Percentiles rank a stretch among this genome's conserved stretches.
Conservation (phyloP, 805 yeast genomes). For the Candida orba region DNA sequence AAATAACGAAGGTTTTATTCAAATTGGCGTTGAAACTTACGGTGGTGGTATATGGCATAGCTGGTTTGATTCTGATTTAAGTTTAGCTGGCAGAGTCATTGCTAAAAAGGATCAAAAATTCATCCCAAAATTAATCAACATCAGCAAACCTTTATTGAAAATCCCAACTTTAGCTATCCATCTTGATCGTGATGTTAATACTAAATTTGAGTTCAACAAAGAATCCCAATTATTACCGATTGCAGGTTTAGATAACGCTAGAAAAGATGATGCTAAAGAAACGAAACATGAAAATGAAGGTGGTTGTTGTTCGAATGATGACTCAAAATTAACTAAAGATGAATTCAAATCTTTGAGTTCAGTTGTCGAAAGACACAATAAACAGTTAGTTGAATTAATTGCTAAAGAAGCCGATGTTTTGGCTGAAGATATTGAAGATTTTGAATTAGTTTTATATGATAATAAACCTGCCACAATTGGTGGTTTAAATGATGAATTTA, state of each 20-base stretch:
- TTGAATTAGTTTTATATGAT: conserved; percentile 81
- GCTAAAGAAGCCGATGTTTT: conserved; percentile 56
- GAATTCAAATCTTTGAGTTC: conserved; percentile 60
- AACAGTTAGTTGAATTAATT: conserved; percentile 58
- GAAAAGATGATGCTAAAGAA: conserved; percentile 6
- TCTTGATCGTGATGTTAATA: conserved; percentile 67
- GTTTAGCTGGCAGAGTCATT: conserved; percentile 87
- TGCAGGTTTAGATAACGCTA: conserved; percentile 53
- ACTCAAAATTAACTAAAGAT: conserved; percentile 38
- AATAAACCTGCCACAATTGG: conserved; percentile 79
- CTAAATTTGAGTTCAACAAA: conserved; percentile 80
- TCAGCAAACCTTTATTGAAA: conserved; percentile 77
- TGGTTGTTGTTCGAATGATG: conserved; percentile 44
- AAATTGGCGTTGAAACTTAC: conserved; percentile 88
- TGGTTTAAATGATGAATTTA: conserved; percentile 84
- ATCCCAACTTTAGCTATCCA: conserved; percentile 96
- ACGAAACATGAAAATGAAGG: conserved; percentile 12
- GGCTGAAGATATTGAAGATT: conserved; percentile 68
- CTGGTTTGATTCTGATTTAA: conserved; percentile 93
- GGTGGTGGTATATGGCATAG: conserved; percentile 97
- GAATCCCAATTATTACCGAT: conserved; percentile 85
- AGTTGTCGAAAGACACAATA: conserved; percentile 69
- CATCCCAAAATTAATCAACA: conserved; percentile 65
- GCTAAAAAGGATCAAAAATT: conserved; percentile 45
- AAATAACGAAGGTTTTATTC: conserved; percentile 66